Base-by-base conservation (phyloP, 495 filamentous ascomycete genomes). In the Amphirosellinia nigrospora region DNA sequence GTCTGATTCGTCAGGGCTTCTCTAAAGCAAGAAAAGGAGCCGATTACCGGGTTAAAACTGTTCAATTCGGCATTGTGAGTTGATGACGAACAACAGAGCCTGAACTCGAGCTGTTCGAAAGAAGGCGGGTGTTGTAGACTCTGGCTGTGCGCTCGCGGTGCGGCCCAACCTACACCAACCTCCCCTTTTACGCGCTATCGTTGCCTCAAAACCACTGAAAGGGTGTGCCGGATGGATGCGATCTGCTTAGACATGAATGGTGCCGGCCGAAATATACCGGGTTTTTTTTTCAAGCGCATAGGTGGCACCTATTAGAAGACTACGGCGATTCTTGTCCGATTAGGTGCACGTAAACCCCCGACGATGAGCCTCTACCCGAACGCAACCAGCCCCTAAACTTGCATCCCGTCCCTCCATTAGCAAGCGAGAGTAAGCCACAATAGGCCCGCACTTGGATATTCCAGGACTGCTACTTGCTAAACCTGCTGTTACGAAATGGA, bases 121-220 rank as follows among this genome's bases (percentile, higher is more conserved):
- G 8, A 58, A 34, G 16, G 16, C n/a, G 28, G 30, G 19, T 38
- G 19, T 34, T 38, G 19, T 34, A 58, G 10, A 21, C 3, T 58
- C 32, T 58, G 9, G 13, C 16, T 28, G 50, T 30, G 4, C 11
- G 15, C 7, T 58, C n/a, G 19, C 58, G 9, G 36, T 60, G 60
- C 38, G 26, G 39, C 60, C 60, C 60, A 63, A 63, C 39, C 39
- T 63, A 26, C 26, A 46, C 60, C 23, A 45, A 28, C 60, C 23
- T 45, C 60, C 46, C 23, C 26, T 16, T 45, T 26, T 32, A 23
- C 39, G 39, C 39, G 59, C 23, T 21, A 21, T 26, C 39, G 32
- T 13, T 46, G 39, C 38, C 60, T 43, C 58, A n/a, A 36, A 3
- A 6, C 15, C 0, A 60, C 36, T 2, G 21, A 26, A 41, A 5